Base-by-base conservation (phyloP, 345 rosid species). In the Erodium maritimum region DNA sequence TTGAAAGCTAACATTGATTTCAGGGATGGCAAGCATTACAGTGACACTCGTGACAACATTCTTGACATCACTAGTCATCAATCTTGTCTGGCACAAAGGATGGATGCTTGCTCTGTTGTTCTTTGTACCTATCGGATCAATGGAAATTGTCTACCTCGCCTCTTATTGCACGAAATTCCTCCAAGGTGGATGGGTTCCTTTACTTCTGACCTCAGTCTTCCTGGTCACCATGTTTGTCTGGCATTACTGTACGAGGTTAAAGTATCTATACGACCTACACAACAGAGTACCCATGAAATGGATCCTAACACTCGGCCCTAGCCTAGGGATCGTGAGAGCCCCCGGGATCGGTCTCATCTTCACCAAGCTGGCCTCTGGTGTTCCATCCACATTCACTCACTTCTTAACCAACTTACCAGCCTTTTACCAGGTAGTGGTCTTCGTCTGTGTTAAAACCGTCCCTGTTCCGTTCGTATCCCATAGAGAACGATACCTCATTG, bases 321-420 rank as follows among this genome's bases (percentile, higher is more conserved):
- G 86, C 70, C 96, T 93, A 0, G 97, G 97, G 45, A 77, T 89
- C 29, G 77, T 93, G 57, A 81, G 89, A 70, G 82, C 87, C 64
- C 99, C 97, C 0, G 99, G 97, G 52, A 93, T 93, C 29, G 97
- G 97, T 57, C 90, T 93, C 50, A 72, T 93, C 71, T 93, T 80
- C 70, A 83, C 99, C 0, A 90, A 81, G 67, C 78, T 89, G 23
- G 90, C 87, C 14, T 80, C 73, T 21, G 95, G 97, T 19, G 75
- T 93, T 67, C 97, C 99, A 0, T 72, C 88, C 52, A 77, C 94
- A 4, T 85, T 93, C 76, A 77, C 88, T 61, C 90, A 83, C 66
- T 93, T 93, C 71, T 72, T 93, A 24, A 80, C 87, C 58, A 82
- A 88, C 73, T 72, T 89, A 59, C 99, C 97, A 0, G 94, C 95